Evolutionary conservation across 345 rosid species (phyloP).

Genomic region (Salix brachista): DNA sequence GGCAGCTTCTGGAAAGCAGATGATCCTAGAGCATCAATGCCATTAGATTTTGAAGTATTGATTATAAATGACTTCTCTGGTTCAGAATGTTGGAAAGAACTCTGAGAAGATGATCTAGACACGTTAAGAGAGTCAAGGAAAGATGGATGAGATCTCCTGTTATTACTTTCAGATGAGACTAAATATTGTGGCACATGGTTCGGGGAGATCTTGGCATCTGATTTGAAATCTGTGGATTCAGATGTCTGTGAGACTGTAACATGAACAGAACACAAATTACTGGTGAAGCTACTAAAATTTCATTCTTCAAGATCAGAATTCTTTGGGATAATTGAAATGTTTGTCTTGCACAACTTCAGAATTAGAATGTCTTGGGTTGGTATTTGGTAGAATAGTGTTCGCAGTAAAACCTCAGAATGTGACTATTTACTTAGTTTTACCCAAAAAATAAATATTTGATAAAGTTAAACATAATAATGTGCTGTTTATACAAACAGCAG

Average conservation of each 20-base stretch:
- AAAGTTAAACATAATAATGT: constrained; percentile 8
- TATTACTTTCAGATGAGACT: constrained; percentile 45
- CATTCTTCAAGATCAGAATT: constrained; percentile 32
- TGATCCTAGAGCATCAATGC: constrained; percentile 34
- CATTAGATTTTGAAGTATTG: constrained; percentile 32
- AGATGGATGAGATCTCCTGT: constrained; percentile 74
- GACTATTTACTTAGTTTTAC: constrained; percentile 13
- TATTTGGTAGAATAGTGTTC: constrained; percentile 39
- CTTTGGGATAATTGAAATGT: constrained; percentile 20
- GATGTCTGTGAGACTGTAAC: constrained; percentile 31
- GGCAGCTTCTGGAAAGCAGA: constrained; percentile 33
- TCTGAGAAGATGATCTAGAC: constrained; percentile 47
- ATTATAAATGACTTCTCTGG: constrained; percentile 28
- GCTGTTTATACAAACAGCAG: background rate
- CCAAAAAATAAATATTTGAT: constrained; percentile 6
- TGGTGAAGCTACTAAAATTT: constrained; percentile 40
- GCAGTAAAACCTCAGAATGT: constrained; percentile 25
- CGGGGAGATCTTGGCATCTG: constrained; percentile 41
- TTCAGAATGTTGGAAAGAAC: constrained; percentile 38
- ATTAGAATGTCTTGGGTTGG: constrained; percentile 32
- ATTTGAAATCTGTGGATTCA: constrained; percentile 43
- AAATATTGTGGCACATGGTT: constrained; percentile 29
- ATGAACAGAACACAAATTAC: constrained; percentile 35
- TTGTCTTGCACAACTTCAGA: constrained; percentile 34
- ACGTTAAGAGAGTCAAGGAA: constrained; percentile 81